These are phyloP conservation scores for Erodium texanum DNA, from an alignment of 441 rosid genomes.

Conservation along the genomic window DNA sequence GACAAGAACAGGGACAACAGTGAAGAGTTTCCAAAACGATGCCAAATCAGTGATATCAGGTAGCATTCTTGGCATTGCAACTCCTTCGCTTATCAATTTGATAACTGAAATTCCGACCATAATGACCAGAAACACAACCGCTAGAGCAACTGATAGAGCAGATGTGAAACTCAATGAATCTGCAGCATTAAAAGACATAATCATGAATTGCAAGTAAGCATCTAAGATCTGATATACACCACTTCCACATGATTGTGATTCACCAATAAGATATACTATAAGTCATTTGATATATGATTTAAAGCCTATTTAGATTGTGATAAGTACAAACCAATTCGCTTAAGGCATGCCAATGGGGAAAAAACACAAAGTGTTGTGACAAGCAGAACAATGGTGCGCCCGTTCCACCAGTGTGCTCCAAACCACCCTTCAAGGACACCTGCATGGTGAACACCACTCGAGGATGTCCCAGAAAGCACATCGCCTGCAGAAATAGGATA, in stretches of 20 bases:
- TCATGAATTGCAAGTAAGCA: not conserved
- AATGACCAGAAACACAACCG: slow-evolving; percentile 18
- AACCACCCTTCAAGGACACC: slow-evolving; percentile 98
- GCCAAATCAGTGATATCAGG: slow-evolving; percentile 19
- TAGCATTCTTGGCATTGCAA: slow-evolving; percentile 19
- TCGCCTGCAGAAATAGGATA: slow-evolving; percentile 52
- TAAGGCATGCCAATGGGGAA: slow-evolving; percentile 81
- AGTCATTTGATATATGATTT: not conserved
- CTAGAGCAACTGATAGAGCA: slow-evolving; percentile 25
- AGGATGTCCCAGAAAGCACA: slow-evolving; percentile 80
- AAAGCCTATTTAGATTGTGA: not conserved
- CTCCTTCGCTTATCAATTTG: slow-evolving; percentile 15
- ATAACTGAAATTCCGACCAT: slow-evolving; percentile 18
- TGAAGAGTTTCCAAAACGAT: slow-evolving; percentile 22
- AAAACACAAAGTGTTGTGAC: slow-evolving; percentile 65
- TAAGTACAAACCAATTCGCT: slow-evolving; percentile 61
- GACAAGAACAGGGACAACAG: slow-evolving; percentile 20
- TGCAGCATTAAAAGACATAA: slow-evolving; percentile 19
- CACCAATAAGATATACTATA: not conserved
- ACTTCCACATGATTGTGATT: not conserved
- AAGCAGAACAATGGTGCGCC: slow-evolving; percentile 57
- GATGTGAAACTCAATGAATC: slow-evolving; percentile 25
- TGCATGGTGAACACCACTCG: slow-evolving; percentile 70
- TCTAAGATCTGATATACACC: not conserved
- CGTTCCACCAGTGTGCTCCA: slow-evolving; percentile 93